phyloP scores from a whole-genome alignment of 2,329 filamentous ascomycete genomes.

The Botryosphaeria agaves region DNA sequence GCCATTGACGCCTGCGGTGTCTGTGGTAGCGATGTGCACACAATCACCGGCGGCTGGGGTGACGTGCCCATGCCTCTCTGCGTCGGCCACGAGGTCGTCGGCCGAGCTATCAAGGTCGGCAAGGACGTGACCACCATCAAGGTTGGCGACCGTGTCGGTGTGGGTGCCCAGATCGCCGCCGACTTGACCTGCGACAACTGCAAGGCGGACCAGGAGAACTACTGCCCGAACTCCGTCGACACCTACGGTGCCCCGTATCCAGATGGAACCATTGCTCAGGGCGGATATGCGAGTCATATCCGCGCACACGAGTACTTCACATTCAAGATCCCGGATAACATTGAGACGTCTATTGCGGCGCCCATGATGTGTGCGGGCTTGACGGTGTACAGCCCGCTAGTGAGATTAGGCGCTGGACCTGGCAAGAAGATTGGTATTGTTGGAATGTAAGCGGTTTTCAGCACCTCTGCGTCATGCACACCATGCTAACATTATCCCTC shows the following conservation, averaged over 20 bases:
- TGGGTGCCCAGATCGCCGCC: constrained; percentile 32
- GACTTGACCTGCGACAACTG: constrained; percentile 32
- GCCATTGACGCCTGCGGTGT: constrained; percentile 66
- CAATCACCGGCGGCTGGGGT: constrained; percentile 43
- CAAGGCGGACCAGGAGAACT: constrained; percentile 35
- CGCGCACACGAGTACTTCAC: constrained; percentile 61
- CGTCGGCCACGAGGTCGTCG: constrained; percentile 46
- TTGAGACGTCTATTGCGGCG: constrained; percentile 43
- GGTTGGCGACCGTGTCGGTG: constrained; percentile 27
- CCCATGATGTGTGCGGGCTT: constrained; percentile 77
- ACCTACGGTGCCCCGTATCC: constrained; percentile 32
- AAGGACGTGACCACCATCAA: constrained; percentile 32
- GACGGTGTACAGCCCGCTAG: constrained; percentile 62
- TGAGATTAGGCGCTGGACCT: constrained; percentile 55
- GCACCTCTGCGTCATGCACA: not conserved
- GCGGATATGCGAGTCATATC: constrained; percentile 51
- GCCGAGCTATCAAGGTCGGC: constrained; percentile 31
- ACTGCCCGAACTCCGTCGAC: constrained; percentile 31
- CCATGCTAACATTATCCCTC: not conserved
- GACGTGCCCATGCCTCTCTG: constrained; percentile 43
- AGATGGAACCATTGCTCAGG: constrained; percentile 46
- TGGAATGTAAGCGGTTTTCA: constrained; percentile 32
- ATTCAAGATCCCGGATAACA: constrained; percentile 58
- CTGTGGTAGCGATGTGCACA: constrained; percentile 31
- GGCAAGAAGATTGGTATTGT: constrained; percentile 67